Conservation (phyloP, 163 green algal genomes). For the Chloromonas sp. region DNA sequence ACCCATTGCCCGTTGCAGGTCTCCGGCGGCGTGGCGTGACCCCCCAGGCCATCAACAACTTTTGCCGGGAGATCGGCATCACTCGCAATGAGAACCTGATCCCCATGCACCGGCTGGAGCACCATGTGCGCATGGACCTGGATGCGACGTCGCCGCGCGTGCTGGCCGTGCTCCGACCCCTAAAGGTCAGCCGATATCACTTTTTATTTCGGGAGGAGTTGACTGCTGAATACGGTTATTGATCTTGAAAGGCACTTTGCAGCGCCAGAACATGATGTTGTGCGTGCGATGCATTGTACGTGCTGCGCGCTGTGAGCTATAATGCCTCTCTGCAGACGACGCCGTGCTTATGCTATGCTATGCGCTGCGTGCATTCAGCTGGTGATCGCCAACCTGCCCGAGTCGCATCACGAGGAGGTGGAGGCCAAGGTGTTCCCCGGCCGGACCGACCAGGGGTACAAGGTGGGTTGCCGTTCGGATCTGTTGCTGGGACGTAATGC, state of each 20-base stretch:
- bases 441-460: constrained; percentile 50
- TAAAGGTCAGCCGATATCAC: constrained; percentile 52
- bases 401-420: constrained; percentile 65
- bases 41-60: constrained; percentile 86
- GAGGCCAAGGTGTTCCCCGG: constrained; percentile 73
- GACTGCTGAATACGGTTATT: too few relatives aligned
- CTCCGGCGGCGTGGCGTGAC: constrained; percentile 87
- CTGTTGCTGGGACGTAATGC: background rate
- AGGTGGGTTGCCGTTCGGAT: constrained; percentile 11
- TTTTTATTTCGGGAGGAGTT: too few relatives aligned
- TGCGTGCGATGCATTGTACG: too few relatives aligned
- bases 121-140: constrained; percentile 82
- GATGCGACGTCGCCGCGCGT: constrained; percentile 66
- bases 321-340: too few relatives aligned
- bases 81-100: constrained; percentile 80
- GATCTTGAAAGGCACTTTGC: too few relatives aligned
- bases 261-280: too few relatives aligned
- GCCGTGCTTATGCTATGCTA: too few relatives aligned
- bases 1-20: constrained; percentile 39
- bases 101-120: constrained; percentile 85
- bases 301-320: too few relatives aligned
- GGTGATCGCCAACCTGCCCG: constrained; percentile 82
- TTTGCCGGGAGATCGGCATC: constrained; percentile 77
- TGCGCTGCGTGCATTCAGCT: constrained; percentile 41
- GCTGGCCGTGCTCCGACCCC: constrained; percentile 85